Conservation (phyloP, 116 monocot species). For the Dioscorea cayenensis region DNA sequence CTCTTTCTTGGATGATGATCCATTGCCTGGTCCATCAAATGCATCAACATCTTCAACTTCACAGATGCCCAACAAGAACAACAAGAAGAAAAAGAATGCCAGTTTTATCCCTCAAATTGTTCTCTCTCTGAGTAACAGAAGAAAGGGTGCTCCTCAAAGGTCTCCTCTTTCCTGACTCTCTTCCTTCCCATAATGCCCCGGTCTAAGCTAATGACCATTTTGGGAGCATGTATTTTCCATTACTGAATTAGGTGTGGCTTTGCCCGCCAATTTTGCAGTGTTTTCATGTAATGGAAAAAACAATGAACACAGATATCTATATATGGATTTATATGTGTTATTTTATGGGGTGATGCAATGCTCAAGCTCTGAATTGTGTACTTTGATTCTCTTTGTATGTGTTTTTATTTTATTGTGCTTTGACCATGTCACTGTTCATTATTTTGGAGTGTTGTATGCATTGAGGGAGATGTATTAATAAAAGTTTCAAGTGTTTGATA, state of each 20-base stretch:
- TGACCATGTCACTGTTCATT: neutral
- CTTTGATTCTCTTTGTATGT: neutral
- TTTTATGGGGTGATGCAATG: neutral
- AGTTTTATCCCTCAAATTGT: slow-evolving; percentile 73
- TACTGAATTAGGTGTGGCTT: slow-evolving; percentile 19
- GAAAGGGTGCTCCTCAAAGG: slow-evolving; percentile 96
- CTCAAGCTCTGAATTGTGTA: neutral
- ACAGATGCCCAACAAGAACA: slow-evolving; percentile 29
- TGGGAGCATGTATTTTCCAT: slow-evolving; percentile 16
- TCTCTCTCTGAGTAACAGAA: slow-evolving; percentile 69
- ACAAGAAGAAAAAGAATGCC: slow-evolving; percentile 4
- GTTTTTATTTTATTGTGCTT: neutral
- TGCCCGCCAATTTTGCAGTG: slow-evolving; percentile 61
- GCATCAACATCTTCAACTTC: neutral
- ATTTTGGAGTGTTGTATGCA: neutral
- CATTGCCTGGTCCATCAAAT: slow-evolving; percentile 18
- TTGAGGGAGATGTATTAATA: no score
- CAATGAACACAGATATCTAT: neutral
- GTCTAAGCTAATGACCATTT: neutral
- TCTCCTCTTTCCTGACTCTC: slow-evolving; percentile 61
- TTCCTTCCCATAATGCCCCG: slow-evolving; percentile 10
- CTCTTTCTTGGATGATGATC: slow-evolving; percentile 79
- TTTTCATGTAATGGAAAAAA: slow-evolving; percentile 32
- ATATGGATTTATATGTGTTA: neutral
- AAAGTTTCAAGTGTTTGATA: no score